phyloP scores from a whole-genome alignment of 208 protist genomes.

The Trypanosomatidae sp. region DNA sequence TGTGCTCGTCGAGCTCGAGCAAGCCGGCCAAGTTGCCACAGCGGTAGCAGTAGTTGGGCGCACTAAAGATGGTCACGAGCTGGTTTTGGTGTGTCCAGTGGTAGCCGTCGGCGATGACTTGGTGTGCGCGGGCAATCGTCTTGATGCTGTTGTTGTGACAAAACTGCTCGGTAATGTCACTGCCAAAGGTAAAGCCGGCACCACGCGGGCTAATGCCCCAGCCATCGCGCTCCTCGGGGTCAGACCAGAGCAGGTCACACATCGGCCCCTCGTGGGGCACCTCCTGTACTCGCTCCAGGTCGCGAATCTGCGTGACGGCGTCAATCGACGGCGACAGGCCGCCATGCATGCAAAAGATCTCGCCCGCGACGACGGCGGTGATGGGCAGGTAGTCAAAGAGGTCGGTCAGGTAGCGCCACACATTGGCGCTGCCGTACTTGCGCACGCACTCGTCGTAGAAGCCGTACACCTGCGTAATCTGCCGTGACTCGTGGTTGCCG shows the following conservation, averaged over 20 bases:
- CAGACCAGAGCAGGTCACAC: conserved; percentile 99
- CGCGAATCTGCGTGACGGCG: conserved; percentile 92
- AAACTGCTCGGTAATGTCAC: conserved; percentile 97
- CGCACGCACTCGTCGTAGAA: conserved; percentile 99
- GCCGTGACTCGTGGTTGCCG: conserved; percentile 97
- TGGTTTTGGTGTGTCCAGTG: conserved; percentile 96
- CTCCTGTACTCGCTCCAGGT: conserved; percentile 94
- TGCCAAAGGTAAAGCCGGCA: conserved; percentile 97
- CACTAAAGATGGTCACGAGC: conserved; percentile 98
- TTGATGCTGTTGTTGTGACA: conserved; percentile 97
- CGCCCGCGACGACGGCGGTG: conserved; percentile 94
- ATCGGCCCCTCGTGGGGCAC: conserved; percentile 98
- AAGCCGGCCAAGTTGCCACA: conserved; percentile 96
- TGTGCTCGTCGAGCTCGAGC: conserved; percentile 98
- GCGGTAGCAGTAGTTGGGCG: conserved; percentile 99
- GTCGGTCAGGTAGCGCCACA: conserved; percentile 97
- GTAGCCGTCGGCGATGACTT: conserved; percentile 98
- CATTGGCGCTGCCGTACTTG: conserved; percentile 94
- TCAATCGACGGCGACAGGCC: conserved; percentile 91
- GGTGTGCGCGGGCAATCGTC: conserved; percentile 94
- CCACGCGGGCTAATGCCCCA: conserved; percentile 97
- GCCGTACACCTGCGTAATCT: conserved; percentile 98
- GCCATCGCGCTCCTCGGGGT: conserved; percentile 93
- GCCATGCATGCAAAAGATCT: conserved; percentile 97
- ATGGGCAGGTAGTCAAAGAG: conserved; percentile 98